Evolutionary conservation across 768 basidiomycete species (phyloP).

Genomic region (Boletus tylopilopsis): DNA sequence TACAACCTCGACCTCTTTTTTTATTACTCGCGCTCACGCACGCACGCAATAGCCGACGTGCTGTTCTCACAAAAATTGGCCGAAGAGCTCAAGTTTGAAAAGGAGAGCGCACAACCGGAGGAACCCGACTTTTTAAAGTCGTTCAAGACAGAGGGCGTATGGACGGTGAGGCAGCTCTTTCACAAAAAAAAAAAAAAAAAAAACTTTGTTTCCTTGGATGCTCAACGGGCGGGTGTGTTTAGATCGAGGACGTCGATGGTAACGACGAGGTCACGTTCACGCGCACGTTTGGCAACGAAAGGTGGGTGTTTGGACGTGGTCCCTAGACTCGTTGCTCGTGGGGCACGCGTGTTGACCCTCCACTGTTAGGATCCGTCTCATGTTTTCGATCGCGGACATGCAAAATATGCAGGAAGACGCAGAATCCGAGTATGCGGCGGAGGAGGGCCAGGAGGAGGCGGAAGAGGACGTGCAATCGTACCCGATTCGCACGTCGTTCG

Average conservation of each 20-base stretch:
- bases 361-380: constrained; percentile 56
- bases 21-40: neutral
- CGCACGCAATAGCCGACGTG: constrained; percentile 55
- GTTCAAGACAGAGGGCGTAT: constrained; percentile 71
- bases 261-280: constrained; percentile 78
- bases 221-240: neutral
- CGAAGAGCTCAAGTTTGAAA: constrained; percentile 86
- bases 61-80: constrained; percentile 68
- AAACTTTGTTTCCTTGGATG: too few species aligned
- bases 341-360: too few species aligned
- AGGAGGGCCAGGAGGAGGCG: constrained; percentile 35
- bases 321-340: too few species aligned
- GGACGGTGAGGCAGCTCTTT: constrained; percentile 51
- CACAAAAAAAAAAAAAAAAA: too few species aligned
- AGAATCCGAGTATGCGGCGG: constrained; percentile 37
- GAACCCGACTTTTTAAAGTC: constrained; percentile 75
- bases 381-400: constrained; percentile 92
- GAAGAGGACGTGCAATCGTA: constrained; percentile 41
- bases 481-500: constrained; percentile 76
- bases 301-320: too few species aligned
- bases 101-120: constrained; percentile 45
- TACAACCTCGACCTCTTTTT: neutral
- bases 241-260: constrained; percentile 70
- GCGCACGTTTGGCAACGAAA: constrained; percentile 90
- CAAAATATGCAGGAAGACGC: constrained; percentile 46